Conservation (phyloP, 768 basidiomycete species). For the Vararia minispora region DNA sequence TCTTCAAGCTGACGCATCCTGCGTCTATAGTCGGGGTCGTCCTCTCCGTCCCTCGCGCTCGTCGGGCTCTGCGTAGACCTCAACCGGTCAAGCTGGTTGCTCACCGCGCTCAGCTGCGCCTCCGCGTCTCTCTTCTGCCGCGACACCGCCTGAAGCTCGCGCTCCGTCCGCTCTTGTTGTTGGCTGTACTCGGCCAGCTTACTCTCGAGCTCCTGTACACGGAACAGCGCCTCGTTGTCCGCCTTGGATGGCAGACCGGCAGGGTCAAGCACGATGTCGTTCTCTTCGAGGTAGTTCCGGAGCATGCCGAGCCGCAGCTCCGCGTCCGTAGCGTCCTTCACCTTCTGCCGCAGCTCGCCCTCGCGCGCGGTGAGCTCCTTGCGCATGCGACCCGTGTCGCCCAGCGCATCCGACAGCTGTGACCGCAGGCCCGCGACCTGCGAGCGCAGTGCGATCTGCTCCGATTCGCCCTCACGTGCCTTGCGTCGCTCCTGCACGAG, state of each 20-base stretch:
- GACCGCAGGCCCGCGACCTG: conserved; percentile 67
- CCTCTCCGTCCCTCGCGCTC: conserved; percentile 23
- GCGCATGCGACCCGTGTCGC: conserved; percentile 58
- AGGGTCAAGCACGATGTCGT: conserved; percentile 72
- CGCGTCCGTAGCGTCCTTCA: conserved; percentile 56
- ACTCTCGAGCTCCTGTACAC: conserved; percentile 67
- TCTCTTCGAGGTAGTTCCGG: conserved; percentile 79
- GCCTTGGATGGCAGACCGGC: conserved; percentile 45
- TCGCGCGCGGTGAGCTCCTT: conserved; percentile 65
- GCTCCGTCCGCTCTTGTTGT: conserved; percentile 63
- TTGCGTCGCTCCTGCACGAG: conserved; percentile 59
- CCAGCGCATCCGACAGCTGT: conserved; percentile 56
- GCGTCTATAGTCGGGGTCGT: conserved; percentile 50
- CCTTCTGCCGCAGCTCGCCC: conserved; percentile 45
- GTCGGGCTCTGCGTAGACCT: conserved; percentile 48
- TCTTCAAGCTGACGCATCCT: conserved; percentile 85
- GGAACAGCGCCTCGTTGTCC: conserved; percentile 24
- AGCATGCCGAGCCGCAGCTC: conserved; percentile 69
- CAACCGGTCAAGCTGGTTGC: conserved; percentile 54
- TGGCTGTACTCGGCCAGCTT: conserved; percentile 65
- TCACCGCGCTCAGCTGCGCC: conserved; percentile 50
- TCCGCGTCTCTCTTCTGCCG: conserved; percentile 70
- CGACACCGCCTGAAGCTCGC: conserved; percentile 55
- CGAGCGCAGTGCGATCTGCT: conserved; percentile 52
- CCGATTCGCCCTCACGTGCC: conserved; percentile 50